phyloP scores from a whole-genome alignment of 495 filamentous ascomycete species.

The Hypoxylon fuscum region DNA sequence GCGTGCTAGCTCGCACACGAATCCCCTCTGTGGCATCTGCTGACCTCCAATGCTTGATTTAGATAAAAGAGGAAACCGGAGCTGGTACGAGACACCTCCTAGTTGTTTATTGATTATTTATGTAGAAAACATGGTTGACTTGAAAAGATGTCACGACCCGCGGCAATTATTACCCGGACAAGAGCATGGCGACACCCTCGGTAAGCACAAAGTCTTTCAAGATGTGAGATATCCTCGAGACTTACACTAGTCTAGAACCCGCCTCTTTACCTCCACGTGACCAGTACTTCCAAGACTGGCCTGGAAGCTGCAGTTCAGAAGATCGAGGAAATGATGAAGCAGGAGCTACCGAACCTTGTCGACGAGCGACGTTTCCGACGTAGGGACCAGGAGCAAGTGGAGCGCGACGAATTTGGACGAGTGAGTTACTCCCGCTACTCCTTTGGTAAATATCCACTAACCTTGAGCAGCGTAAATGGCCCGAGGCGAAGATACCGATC shows the following conservation, averaged over 20 bases:
- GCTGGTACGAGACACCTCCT: constrained; percentile 86
- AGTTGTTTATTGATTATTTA: constrained; percentile 53
- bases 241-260: constrained; percentile 73
- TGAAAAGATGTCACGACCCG: constrained; percentile 98
- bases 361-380: constrained; percentile 94
- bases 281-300: constrained; percentile 89
- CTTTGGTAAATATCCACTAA: constrained; percentile 41
- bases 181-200: constrained; percentile 92
- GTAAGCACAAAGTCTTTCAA: constrained; percentile 62
- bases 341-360: constrained; percentile 93
- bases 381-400: constrained; percentile 86
- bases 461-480: constrained; percentile 89
- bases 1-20: constrained; percentile 74
- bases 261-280: constrained; percentile 93
- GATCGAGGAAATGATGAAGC: constrained; percentile 95
- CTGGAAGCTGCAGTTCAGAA: constrained; percentile 85
- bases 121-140: constrained; percentile 64
- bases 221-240: constrained; percentile 1
- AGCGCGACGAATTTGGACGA: constrained; percentile 92
- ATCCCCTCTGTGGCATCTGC: constrained; percentile 91
- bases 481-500: constrained; percentile 91
- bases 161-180: constrained; percentile 95
- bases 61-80: constrained; percentile 99
- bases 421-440: constrained; percentile 59
- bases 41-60: constrained; percentile 94